A percentile compares a stretch with the other conserved stretches of the same genome.
Conservation (phyloP, 768 basidiomycete genomes). For the Kwoniella sp. region DNA sequence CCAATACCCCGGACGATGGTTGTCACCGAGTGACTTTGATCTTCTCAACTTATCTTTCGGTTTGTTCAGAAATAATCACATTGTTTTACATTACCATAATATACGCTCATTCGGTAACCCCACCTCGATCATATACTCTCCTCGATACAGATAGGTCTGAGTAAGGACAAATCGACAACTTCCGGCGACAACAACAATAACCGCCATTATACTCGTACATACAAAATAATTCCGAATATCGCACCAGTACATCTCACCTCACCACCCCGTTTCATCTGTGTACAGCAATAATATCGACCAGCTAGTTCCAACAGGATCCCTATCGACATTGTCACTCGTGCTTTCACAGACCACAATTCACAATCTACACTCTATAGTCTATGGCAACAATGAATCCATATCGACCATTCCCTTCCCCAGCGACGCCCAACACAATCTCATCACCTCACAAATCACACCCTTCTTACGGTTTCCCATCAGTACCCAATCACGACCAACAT, state of each 20-base stretch:
- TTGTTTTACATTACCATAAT: too few relatives aligned
- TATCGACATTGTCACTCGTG: too few relatives aligned
- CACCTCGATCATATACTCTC: conserved; percentile 1
- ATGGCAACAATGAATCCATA: conserved; percentile 13
- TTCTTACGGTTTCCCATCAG: conserved; percentile 13
- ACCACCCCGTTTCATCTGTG: not conserved
- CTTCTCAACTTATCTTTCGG: not conserved
- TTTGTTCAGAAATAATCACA: too few relatives aligned
- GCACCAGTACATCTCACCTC: not conserved
- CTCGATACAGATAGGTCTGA: not conserved
- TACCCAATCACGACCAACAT: not conserved
- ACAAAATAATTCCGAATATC: not conserved
- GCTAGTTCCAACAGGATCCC: too few relatives aligned
- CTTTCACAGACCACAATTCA: too few relatives aligned
- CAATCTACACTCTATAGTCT: too few relatives aligned
- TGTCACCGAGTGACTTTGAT: not conserved
- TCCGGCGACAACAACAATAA: too few relatives aligned
- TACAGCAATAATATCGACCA: too few relatives aligned
- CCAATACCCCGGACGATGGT: not conserved
- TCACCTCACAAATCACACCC: conserved; percentile 8
- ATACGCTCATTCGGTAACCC: too few relatives aligned
- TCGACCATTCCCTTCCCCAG: conserved; percentile 13
- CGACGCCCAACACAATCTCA: conserved; percentile 10
- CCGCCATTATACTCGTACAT: too few relatives aligned
- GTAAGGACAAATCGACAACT: too few relatives aligned